Evolutionary conservation across 2,329 filamentous ascomycete genomes (phyloP).

Genomic region (Colletotrichum sp.): DNA sequence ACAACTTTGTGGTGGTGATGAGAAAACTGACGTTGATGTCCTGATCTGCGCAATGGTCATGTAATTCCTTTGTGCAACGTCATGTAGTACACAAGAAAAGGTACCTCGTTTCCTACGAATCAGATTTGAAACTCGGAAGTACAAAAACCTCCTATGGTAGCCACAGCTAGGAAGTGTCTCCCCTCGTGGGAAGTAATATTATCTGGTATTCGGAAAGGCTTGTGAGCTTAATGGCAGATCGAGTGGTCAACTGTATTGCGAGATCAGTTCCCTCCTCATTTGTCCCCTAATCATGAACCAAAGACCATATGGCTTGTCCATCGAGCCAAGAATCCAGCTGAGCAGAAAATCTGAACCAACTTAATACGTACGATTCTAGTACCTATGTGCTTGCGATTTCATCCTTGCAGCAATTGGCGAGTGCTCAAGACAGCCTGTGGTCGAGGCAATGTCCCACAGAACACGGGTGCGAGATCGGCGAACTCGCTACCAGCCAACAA

Average conservation of each 20-base stretch:
- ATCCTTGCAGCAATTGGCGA: neutral
- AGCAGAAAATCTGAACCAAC: neutral
- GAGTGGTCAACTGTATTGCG: fast-evolving
- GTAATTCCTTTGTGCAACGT: fast-evolving
- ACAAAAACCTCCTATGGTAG: fast-evolving
- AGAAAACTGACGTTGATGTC: neutral
- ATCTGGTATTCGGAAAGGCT: neutral
- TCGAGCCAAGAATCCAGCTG: neutral
- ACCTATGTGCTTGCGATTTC: neutral
- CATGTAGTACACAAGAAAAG: fast-evolving
- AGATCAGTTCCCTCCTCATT: fast-evolving
- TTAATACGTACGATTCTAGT: neutral
- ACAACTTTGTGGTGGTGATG: neutral
- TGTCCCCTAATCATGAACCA: fast-evolving
- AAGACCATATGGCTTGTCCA: fast-evolving
- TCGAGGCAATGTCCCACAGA: neutral
- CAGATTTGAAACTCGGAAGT: neutral
- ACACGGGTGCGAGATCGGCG: neutral
- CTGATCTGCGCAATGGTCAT: neutral
- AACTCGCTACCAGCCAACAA: neutral
- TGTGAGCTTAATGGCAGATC: neutral
- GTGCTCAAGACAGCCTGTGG: neutral
- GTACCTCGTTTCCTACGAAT: neutral
- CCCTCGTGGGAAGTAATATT: neutral
- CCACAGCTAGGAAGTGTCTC: neutral